These are phyloP conservation scores for Gynochthodes officinalis DNA, from an alignment of 257 asterid genomes.

Conservation along the genomic window DNA sequence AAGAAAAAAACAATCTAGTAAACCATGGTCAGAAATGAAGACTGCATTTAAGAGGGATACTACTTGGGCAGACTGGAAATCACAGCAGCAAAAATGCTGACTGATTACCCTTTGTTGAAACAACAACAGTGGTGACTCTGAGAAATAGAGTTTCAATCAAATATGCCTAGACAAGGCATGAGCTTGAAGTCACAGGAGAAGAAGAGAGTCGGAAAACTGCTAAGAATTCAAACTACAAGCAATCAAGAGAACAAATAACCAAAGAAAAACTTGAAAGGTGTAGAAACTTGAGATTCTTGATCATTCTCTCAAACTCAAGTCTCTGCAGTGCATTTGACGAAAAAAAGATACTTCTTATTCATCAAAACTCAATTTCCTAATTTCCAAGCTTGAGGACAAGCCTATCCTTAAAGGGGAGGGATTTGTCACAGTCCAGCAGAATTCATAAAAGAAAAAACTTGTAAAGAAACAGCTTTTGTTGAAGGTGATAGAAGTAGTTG, in stretches of 20 bases:
- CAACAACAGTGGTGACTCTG: conserved; percentile 10
- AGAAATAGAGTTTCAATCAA: neutral
- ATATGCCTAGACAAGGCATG: neutral
- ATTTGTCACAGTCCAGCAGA: no score
- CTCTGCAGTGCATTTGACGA: no score
- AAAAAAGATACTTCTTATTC: no score
- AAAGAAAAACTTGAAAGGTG: conserved; percentile 78
- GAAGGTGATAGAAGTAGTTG: no score
- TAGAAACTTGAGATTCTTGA: conserved; percentile 71
- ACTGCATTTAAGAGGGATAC: no score
- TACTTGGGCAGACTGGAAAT: neutral
- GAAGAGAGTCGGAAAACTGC: conserved; percentile 16
- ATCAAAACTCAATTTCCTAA: no score
- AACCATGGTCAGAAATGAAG: no score
- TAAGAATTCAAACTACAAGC: conserved; percentile 52
- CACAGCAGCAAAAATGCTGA: neutral
- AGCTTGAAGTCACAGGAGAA: neutral
- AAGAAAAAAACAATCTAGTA: no score
- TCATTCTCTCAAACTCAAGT: conserved; percentile 58
- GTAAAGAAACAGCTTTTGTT: no score
- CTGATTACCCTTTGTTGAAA: neutral
- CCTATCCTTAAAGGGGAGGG: no score
- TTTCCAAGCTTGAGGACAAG: no score
- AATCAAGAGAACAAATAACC: conserved; percentile 71
- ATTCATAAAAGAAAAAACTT: no score